Conservation (phyloP, 2,329 filamentous ascomycete species). For the Colletotrichum sublineola region DNA sequence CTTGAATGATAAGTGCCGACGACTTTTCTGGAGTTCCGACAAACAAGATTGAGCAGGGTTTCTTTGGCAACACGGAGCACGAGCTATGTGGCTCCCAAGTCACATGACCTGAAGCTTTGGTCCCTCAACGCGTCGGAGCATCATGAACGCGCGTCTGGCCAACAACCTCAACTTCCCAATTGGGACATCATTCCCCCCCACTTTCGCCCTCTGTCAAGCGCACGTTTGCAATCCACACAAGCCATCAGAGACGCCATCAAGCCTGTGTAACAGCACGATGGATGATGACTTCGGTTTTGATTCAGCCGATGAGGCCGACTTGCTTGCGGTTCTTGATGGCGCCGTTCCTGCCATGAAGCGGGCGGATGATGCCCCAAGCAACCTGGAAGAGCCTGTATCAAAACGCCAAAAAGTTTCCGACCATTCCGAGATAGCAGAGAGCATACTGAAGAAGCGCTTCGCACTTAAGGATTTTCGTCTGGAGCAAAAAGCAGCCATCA, state of each 20-base stretch:
- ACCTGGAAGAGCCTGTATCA: not conserved
- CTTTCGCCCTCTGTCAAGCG: not conserved
- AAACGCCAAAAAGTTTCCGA: conserved; percentile 9
- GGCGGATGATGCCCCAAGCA: not conserved
- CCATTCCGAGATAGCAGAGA: conserved; percentile 42
- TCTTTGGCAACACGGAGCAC: too few species aligned
- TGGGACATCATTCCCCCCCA: conserved; percentile 5
- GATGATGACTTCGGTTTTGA: conserved; percentile 46
- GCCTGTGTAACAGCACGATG: not conserved
- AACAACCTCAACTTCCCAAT: not conserved
- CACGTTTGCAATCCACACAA: not conserved
- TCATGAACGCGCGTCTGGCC: not conserved
- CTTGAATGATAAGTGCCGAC: too few species aligned
- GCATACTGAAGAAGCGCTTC: conserved; percentile 55
- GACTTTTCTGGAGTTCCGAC: too few species aligned
- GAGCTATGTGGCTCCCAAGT: too few species aligned
- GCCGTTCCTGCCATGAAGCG: conserved; percentile 4
- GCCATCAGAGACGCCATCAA: not conserved
- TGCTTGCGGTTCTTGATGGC: conserved; percentile 22
- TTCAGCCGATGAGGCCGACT: conserved; percentile 41
- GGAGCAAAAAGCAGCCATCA: conserved; percentile 60
- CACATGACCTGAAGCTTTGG: not conserved
- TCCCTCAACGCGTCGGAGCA: conserved; percentile 1
- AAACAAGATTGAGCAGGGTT: too few species aligned
- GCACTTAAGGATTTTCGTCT: conserved; percentile 57